Conservation (phyloP, 2,329 filamentous ascomycete species). For the Fusarium aywerte region DNA sequence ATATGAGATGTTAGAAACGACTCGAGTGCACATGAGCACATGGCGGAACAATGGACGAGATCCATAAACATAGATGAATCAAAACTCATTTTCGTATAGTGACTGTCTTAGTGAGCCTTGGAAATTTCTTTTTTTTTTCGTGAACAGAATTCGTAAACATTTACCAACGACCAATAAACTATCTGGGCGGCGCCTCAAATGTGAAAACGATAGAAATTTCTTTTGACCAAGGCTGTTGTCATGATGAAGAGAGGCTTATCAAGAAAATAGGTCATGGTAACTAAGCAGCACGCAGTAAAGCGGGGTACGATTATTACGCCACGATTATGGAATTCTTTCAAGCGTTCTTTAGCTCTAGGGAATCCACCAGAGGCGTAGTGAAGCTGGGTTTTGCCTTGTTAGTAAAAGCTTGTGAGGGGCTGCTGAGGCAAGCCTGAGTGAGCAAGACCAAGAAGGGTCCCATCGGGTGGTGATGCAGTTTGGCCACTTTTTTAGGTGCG, state of each 20-base stretch:
- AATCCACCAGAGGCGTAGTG: conserved; percentile 10
- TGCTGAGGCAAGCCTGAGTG: conserved; percentile 44
- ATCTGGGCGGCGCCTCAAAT: neutral
- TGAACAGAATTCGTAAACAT: neutral
- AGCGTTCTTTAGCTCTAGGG: conserved; percentile 15
- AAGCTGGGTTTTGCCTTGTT: conserved; percentile 15
- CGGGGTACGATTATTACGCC: conserved; percentile 42
- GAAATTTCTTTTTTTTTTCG: neutral
- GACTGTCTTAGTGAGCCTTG: neutral
- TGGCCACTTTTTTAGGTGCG: conserved; percentile 18
- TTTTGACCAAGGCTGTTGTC: conserved; percentile 26
- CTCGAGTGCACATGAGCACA: conserved; percentile 29
- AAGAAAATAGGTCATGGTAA: conserved; percentile 25
- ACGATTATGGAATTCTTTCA: conserved; percentile 42
- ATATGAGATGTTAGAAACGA: conserved; percentile 26
- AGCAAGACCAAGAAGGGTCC: conserved; percentile 20
- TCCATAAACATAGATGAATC: conserved; percentile 39
- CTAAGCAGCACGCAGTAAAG: conserved; percentile 41
- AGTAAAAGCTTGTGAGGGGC: conserved; percentile 32
- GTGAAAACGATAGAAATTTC: neutral
- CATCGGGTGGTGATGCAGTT: conserved; percentile 16
- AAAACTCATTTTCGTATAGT: conserved; percentile 18
- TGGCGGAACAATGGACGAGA: conserved; percentile 28
- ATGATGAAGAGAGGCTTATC: conserved; percentile 37
- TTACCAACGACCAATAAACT: neutral